Evolutionary conservation across 2,329 filamentous ascomycete species (phyloP).

Genomic region (Cryphonectria radicalis): DNA sequence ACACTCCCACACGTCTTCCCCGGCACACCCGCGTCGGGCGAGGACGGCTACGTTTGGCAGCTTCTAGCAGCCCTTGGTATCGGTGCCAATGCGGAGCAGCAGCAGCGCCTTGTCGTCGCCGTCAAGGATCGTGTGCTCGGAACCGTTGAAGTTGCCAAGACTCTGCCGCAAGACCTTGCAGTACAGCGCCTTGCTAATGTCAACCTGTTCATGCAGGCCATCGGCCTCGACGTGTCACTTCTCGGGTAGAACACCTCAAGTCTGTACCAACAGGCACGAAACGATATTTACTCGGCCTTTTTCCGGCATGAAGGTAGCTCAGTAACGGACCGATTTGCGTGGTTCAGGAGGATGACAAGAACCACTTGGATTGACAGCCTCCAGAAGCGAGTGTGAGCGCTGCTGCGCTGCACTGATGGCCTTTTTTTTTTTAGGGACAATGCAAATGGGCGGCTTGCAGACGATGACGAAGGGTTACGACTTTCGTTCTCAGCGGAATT

Average conservation of each 20-base stretch:
- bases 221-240: conserved; percentile 93
- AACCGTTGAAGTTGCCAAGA: conserved; percentile 87
- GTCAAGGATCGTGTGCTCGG: conserved; percentile 99
- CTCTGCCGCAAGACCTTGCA: conserved; percentile 83
- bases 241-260: conserved; percentile 43
- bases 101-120: conserved; percentile 89
- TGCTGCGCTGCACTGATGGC: background rate
- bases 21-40: conserved; percentile 83
- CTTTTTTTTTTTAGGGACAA: background rate
- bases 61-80: conserved; percentile 95
- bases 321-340: background rate
- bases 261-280: background rate
- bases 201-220: conserved; percentile 97
- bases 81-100: conserved; percentile 89
- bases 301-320: background rate
- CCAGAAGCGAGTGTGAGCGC: background rate
- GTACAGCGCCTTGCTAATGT: conserved; percentile 85
- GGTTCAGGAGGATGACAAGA: background rate
- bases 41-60: conserved; percentile 98
- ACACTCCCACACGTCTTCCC: conserved; percentile 87
- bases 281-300: background rate
- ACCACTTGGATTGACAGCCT: background rate
- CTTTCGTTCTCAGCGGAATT: background rate
- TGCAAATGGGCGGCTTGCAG: background rate
- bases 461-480: conserved; percentile 8